A percentile compares a stretch with the other conserved stretches of the same genome.
These are phyloP conservation scores for Candida loeiensis DNA, from an alignment of 805 yeast genomes.

Conservation along the genomic window DNA sequence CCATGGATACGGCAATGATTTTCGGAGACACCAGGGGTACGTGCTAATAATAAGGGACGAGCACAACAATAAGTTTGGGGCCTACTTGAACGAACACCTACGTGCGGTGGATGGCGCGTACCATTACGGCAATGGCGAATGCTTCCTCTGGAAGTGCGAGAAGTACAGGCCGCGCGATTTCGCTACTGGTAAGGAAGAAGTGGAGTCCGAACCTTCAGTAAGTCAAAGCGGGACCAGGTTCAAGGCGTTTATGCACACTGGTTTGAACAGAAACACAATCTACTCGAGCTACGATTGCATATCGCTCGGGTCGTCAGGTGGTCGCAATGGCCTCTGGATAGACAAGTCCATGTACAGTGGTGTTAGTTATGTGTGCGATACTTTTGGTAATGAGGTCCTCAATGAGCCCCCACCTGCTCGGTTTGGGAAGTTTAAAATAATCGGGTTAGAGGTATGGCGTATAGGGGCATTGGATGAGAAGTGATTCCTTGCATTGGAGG, in stretches of 20 bases:
- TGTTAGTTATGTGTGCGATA: slow-evolving; percentile 71
- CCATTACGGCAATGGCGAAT: slow-evolving; percentile 92
- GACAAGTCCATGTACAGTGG: slow-evolving; percentile 74
- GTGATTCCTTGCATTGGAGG: background rate
- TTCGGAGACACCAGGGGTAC: slow-evolving; percentile 56
- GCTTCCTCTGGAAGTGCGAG: slow-evolving; percentile 85
- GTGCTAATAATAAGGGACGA: slow-evolving; percentile 69
- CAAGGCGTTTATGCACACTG: slow-evolving; percentile 84
- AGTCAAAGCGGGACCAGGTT: slow-evolving; percentile 34
- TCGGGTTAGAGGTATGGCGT: slow-evolving; percentile 84
- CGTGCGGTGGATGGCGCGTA: slow-evolving; percentile 68
- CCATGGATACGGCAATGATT: slow-evolving; percentile 10
- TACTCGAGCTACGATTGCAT: slow-evolving; percentile 75
- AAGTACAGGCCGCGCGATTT: slow-evolving; percentile 26
- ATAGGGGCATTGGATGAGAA: slow-evolving; percentile 40
- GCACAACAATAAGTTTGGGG: slow-evolving; percentile 66
- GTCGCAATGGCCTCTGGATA: slow-evolving; percentile 88
- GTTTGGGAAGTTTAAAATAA: slow-evolving; percentile 61
- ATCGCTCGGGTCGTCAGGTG: slow-evolving; percentile 89
- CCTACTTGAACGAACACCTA: slow-evolving; percentile 69
- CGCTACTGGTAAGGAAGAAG: background rate
- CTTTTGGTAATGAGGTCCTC: slow-evolving; percentile 86
- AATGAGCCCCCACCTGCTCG: slow-evolving; percentile 31
- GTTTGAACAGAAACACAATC: slow-evolving; percentile 79
- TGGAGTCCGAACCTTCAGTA: background rate